Percentiles rank a stretch among this genome's conserved stretches.
Conservation (phyloP, 192 early-diverging fungal species). For the Oehlia diaphana region DNA sequence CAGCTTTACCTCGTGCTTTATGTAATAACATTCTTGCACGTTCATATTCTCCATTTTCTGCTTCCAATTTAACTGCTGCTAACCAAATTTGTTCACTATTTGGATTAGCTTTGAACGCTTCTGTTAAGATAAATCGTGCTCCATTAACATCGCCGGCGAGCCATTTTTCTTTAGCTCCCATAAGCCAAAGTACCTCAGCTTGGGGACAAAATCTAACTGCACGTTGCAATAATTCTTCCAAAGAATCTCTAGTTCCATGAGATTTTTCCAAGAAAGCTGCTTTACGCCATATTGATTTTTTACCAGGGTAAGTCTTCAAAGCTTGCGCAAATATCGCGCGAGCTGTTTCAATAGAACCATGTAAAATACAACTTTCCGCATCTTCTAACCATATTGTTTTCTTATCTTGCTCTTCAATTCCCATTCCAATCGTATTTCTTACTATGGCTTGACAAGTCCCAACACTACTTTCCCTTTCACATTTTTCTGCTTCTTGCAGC, state of each 20-base stretch:
- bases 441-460: conserved; percentile 85
- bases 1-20: conserved; percentile 71
- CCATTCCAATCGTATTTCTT: conserved; percentile 71
- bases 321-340: conserved; percentile 87
- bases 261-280: conserved; percentile 87
- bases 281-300: conserved; percentile 80
- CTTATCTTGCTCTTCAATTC: conserved; percentile 75
- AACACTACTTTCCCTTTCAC: conserved; percentile 77
- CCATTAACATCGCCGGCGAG: conserved; percentile 72
- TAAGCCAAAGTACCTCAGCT: conserved; percentile 93
- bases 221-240: conserved; percentile 79
- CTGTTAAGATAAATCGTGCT: conserved; percentile 80
- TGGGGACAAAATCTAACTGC: conserved; percentile 90
- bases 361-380: conserved; percentile 70
- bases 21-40: conserved; percentile 76
- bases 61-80: conserved; percentile 95
- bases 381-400: conserved; percentile 88
- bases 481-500: conserved; percentile 82
- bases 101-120: conserved; percentile 89
- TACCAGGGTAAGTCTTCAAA: conserved; percentile 70
- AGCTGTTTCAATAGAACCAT: conserved; percentile 71
- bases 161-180: conserved; percentile 97
- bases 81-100: conserved; percentile 92
- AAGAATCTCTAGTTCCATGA: conserved; percentile 71
- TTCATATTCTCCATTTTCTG: conserved; percentile 77